Percentiles rank a stretch among this genome's conserved stretches.
Conservation (phyloP, 1,139 yeast genomes). For the Yamadazyma friedrichii region DNA sequence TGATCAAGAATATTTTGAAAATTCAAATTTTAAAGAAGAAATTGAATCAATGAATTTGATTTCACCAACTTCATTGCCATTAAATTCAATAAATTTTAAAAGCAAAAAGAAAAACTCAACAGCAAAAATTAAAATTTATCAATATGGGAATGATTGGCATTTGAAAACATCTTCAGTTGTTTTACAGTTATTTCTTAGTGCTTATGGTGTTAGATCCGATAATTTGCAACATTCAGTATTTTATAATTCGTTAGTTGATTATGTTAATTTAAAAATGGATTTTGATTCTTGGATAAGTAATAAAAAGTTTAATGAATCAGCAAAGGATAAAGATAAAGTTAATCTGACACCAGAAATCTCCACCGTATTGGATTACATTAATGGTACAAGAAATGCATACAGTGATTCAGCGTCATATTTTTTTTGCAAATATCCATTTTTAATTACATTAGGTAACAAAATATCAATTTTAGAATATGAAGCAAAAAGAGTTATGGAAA, state of each 20-base stretch:
- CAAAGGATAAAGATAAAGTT: slow-evolving; percentile 3
- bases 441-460: slow-evolving; percentile 79
- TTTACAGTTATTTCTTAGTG: slow-evolving; percentile 52
- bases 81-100: slow-evolving; percentile 7
- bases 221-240: slow-evolving; percentile 54
- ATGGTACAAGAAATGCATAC: slow-evolving; percentile 32
- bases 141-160: slow-evolving; percentile 83
- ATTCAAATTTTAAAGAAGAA: slow-evolving; percentile 18
- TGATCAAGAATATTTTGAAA: slow-evolving; percentile 22
- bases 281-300: slow-evolving; percentile 77
- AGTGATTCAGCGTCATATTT: slow-evolving; percentile 38
- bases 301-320: slow-evolving; percentile 10
- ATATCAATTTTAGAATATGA: slow-evolving; percentile 80
- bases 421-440: slow-evolving; percentile 82
- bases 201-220: slow-evolving; percentile 42
- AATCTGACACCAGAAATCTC: slow-evolving; percentile 28
- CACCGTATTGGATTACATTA: slow-evolving; percentile 46
- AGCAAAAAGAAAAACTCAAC: slow-evolving; percentile 19
- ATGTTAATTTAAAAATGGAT: slow-evolving; percentile 70
- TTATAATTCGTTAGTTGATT: slow-evolving; percentile 82
- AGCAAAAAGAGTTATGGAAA: slow-evolving; percentile 78
- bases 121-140: slow-evolving; percentile 52
- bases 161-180: slow-evolving; percentile 63
- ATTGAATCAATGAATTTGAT: slow-evolving; percentile 14
- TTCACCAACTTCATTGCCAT: slow-evolving; percentile 13